These are phyloP conservation scores for Puccinellia tenuiflora DNA, from an alignment of 176 grass and related monocot species.

Conservation along the genomic window DNA sequence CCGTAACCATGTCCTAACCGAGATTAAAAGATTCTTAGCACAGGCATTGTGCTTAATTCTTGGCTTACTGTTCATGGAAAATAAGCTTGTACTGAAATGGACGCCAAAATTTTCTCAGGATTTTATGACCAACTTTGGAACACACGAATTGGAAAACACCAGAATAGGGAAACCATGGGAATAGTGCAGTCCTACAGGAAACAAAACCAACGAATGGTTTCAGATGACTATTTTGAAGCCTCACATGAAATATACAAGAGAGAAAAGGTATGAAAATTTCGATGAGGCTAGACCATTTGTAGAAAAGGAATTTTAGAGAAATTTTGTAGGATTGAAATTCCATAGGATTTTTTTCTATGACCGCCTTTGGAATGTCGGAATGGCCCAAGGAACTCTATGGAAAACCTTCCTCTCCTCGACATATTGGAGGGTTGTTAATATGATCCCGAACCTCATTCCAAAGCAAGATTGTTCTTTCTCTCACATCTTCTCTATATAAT, in stretches of 20 bases:
- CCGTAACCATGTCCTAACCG: slow-evolving; percentile 3
- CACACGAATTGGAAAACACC: background rate
- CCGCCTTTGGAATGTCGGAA: background rate
- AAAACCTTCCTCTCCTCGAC: background rate
- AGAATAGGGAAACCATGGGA: background rate
- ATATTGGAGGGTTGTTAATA: background rate
- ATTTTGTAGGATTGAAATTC: background rate
- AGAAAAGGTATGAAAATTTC: no score
- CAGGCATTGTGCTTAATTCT: background rate
- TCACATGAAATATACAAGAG: no score
- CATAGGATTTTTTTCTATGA: background rate
- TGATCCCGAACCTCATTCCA: background rate
- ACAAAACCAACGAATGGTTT: background rate
- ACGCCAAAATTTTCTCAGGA: background rate
- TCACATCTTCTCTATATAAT: background rate
- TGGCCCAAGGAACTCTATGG: background rate
- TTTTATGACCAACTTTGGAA: background rate
- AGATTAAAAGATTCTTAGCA: background rate
- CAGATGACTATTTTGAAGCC: background rate
- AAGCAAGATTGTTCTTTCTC: background rate
- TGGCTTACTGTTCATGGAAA: background rate
- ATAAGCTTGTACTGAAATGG: background rate
- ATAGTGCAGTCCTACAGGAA: background rate
- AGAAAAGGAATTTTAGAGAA: background rate
- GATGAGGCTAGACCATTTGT: no score